Evolutionary conservation across 495 filamentous ascomycete species (phyloP).

Genomic region (Ramalina peruviana): DNA sequence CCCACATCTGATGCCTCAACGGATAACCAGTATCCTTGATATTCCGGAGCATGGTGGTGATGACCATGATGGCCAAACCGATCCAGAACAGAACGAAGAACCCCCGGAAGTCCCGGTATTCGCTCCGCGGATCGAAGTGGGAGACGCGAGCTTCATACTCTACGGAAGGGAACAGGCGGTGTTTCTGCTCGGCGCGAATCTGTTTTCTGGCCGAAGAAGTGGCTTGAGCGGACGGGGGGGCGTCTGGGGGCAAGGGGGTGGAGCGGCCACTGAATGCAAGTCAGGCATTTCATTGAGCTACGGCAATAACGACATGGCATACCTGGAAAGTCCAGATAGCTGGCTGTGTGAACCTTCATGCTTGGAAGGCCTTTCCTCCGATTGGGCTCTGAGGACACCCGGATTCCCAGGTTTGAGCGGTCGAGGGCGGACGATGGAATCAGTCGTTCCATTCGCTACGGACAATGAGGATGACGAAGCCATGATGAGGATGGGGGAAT

Average conservation of each 20-base stretch:
- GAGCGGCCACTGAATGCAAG: slow-evolving; percentile 52
- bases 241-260: slow-evolving; percentile 83
- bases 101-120: slow-evolving; percentile 87
- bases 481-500: neutral
- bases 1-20: slow-evolving; percentile 72
- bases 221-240: slow-evolving; percentile 74
- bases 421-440: slow-evolving; percentile 26
- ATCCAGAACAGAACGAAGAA: slow-evolving; percentile 99
- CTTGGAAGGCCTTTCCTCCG: slow-evolving; percentile 16
- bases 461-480: slow-evolving; percentile 2
- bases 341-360: slow-evolving; percentile 4
- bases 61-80: slow-evolving; percentile 86
- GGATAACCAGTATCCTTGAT: slow-evolving; percentile 87
- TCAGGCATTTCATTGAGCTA: slow-evolving; percentile 3
- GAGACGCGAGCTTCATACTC: slow-evolving; percentile 87
- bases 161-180: slow-evolving; percentile 87
- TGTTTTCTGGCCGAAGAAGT: slow-evolving; percentile 77
- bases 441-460: slow-evolving; percentile 12
- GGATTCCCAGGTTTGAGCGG: slow-evolving; percentile 26
- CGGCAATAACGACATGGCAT: neutral
- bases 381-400: slow-evolving; percentile 20
- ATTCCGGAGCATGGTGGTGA: slow-evolving; percentile 81
- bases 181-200: slow-evolving; percentile 64
- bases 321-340: slow-evolving; percentile 16
- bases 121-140: slow-evolving; percentile 85